phyloP scores from a whole-genome alignment of 1,284 basidiomycete species.

The Trichosporon coremiiforme region DNA sequence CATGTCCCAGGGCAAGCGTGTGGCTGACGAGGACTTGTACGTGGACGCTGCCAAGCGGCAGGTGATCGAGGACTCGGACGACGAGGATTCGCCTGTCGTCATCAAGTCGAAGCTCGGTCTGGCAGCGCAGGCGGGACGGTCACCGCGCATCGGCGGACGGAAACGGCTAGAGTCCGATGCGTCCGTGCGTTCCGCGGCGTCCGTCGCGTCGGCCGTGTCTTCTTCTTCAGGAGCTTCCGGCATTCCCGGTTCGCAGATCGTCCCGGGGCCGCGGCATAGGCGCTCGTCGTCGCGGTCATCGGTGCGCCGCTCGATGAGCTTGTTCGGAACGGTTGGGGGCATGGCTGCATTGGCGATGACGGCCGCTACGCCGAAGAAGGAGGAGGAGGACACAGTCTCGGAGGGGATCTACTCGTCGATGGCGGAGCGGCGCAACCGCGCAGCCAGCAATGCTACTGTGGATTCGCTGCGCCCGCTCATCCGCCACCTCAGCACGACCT shows the following conservation, averaged over 20 bases:
- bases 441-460: constrained; percentile 24
- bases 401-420: constrained; percentile 13
- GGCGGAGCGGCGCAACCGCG: constrained; percentile 30
- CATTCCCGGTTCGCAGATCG: background rate
- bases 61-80: constrained; percentile 9
- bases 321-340: constrained; percentile 46
- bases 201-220: background rate
- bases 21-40: background rate
- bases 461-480: constrained; percentile 35
- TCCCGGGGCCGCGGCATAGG: background rate
- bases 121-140: constrained; percentile 18
- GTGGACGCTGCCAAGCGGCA: constrained; percentile 5
- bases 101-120: constrained; percentile 24
- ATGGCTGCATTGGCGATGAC: constrained; percentile 43
- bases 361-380: constrained; percentile 5
- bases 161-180: background rate
- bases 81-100: constrained; percentile 27
- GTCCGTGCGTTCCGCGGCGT: background rate
- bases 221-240: background rate
- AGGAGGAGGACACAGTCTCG: background rate
- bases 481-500: constrained; percentile 36
- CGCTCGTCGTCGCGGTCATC: constrained; percentile 10
- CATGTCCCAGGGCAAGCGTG: constrained; percentile 5
- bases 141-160: constrained; percentile 27
- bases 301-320: constrained; percentile 41